Base-by-base conservation (phyloP, 1,139 yeast genomes). In the Pichia sp. region DNA sequence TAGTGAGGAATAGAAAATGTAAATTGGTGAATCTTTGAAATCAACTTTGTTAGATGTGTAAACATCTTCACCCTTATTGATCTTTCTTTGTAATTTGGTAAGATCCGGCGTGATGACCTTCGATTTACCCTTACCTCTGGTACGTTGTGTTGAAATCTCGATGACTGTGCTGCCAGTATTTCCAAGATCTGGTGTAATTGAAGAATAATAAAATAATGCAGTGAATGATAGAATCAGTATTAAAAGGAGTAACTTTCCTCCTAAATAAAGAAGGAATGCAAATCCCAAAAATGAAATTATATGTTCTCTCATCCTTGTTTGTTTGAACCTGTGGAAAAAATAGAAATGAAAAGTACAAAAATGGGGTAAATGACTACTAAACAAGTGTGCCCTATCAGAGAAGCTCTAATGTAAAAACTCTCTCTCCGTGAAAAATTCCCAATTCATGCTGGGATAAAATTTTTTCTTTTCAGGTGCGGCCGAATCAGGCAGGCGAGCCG, bases 1-100 rank as follows among this genome's bases (percentile, higher is more conserved):
- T 50, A 90, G 70, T 0, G 96, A 85, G 10, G 96, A 84, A 65
- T 86, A 90, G 58, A 90, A 86, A 5, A 90, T 77, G 52, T 77
- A 75, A 27, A 85, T 65, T 49, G 77, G 79, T 2, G 79, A 68
- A 22, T 73, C 70, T 31, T 67, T 58, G 27, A 75, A 63, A 38
- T 68, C 63, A 17, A 69, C 66, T 3, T 66, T 52, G 1, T 70
- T 63, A 31, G 58, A 55, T 3, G 75, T 67, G 41, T 72, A 61
- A 1, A 66, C 52, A 27, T 46, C 50, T 6, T 32, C 22, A n/a
- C 20, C 34, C 12, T 17, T 34, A 2, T 24, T 33, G 11, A 34
- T 21, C n/a, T 33, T 38, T 30, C 35, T 40, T 31, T 41, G 48
- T 8, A 48, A 33, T 34, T 48, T 51, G 6, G 31, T 14, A 11